Conservation (phyloP, 2,329 filamentous ascomycete genomes). For the Ambrosiella xylebori region DNA sequence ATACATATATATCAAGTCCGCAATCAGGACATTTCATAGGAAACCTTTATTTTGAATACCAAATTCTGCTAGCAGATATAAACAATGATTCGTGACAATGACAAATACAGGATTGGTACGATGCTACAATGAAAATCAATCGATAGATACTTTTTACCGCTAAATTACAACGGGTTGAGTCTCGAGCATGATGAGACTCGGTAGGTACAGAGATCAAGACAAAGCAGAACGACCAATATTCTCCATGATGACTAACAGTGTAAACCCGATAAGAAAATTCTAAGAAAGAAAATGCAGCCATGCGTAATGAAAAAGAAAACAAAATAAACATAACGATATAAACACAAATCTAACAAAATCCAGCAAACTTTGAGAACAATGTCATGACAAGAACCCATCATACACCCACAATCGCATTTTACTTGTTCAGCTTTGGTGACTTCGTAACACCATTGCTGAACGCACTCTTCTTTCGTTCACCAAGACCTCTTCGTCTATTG, state of each 20-base stretch:
- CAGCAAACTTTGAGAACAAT: neutral
- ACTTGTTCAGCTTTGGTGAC: slow-evolving; percentile 15
- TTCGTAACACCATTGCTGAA: slow-evolving; percentile 26
- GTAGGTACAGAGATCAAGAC: neutral
- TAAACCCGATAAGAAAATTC: neutral
- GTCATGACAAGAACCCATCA: neutral
- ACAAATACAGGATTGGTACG: too few relatives aligned
- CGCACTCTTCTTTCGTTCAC: slow-evolving; percentile 30
- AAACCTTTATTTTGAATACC: too few relatives aligned
- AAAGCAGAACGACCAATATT: neutral
- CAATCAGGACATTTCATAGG: too few relatives aligned
- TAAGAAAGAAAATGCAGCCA: slow-evolving; percentile 1
- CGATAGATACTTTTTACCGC: too few relatives aligned
- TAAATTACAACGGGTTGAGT: too few relatives aligned
- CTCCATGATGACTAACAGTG: neutral
- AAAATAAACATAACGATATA: neutral
- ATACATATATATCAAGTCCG: too few relatives aligned
- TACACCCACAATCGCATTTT: neutral
- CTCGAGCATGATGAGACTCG: neutral
- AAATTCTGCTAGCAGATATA: too few relatives aligned
- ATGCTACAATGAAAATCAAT: too few relatives aligned
- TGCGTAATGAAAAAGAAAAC: neutral
- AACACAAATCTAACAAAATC: neutral
- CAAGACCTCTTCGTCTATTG: slow-evolving; percentile 31
- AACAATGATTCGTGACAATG: too few relatives aligned